Evolutionary conservation across 352 stramenopile genomes (phyloP), one percentile per base, ranked within the genome.

Genomic region (Peronospora farinosa): DNA sequence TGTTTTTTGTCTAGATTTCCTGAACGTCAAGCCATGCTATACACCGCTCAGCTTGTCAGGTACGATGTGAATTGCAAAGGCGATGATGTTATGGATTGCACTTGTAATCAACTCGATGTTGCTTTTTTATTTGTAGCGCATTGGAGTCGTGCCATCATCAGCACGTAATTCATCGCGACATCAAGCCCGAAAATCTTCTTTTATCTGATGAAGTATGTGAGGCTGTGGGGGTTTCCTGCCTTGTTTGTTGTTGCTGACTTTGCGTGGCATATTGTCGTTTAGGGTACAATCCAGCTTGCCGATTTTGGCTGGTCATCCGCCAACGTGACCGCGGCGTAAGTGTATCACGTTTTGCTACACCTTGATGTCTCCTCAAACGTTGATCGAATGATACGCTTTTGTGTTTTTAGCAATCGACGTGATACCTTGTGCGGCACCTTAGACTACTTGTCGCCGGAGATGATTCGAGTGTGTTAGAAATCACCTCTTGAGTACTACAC

Each of bases 361-460:
- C 1, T 10, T 9, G 9, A 32, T 30, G 21, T 28, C 12, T 21
- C 7, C 12, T 47, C 10, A 48, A 47, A 28, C 11, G 12, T 27
- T 43, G 33, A 38, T 16, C 25, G 3, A 40, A 30, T 15, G 30
- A 40, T 33, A 45, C 28, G 7, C 12, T 44, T 13, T 1, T 62
- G 30, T 43, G 10, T 9, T 21, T 43, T 58, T 40, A 89, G 77
- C 17, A 88, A 73, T 28, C 85, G 96, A 31, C 78, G 97, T 28
- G 96, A 97, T 40, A 99, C 97, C 6, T 73, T 99, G 17, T 99
- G 97, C 62, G 97, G 96, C 12, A 99, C 97, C 0, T 68, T 99
- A 17, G 97, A 99, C 62, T 99, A 99, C 68, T 74, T 99, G 41
- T 97, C 97, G 23, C 97, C 97, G 2, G 97, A 99, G 60, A 99